These are phyloP conservation scores for Candida alai DNA, from an alignment of 805 yeast species.

Conservation along the genomic window DNA sequence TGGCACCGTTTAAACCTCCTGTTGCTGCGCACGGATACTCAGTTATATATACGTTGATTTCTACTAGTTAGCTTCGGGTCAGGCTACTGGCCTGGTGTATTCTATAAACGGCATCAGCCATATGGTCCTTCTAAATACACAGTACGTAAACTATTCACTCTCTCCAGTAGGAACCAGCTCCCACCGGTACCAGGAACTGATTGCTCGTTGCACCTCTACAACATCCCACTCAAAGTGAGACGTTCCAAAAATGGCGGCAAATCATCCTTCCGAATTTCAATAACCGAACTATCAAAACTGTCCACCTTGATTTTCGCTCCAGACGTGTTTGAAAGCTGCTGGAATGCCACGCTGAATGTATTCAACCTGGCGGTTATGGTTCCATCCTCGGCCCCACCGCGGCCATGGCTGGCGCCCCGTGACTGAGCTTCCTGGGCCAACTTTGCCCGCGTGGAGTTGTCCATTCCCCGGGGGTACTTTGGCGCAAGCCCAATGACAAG, in stretches of 20 bases:
- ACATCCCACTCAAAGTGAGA: conserved; percentile 66
- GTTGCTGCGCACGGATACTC: no score
- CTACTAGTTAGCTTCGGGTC: no score
- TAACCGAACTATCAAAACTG: conserved; percentile 90
- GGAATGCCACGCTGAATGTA: conserved; percentile 88
- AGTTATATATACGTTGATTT: no score
- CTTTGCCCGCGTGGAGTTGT: conserved; percentile 32
- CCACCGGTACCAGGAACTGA: no score
- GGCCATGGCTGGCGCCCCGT: conserved; percentile 16
- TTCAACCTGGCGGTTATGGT: conserved; percentile 56
- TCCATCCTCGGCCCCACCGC: conserved; percentile 30
- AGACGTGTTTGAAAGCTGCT: conserved; percentile 75
- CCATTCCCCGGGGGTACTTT: conserved; percentile 55
- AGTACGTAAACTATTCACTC: no score
- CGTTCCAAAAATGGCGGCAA: conserved; percentile 82
- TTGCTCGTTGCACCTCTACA: no score
- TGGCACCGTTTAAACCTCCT: no score
- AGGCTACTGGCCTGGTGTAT: no score
- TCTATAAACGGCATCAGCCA: no score
- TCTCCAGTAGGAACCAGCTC: no score
- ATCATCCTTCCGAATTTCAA: conserved; percentile 86
- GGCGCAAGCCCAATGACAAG: conserved; percentile 89
- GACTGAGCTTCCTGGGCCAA: conserved; percentile 20
- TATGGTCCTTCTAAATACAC: no score
- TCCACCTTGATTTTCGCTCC: conserved; percentile 90